Percentiles rank a stretch among this genome's conserved stretches.
phyloP scores from a whole-genome alignment of 169 alveolate species.

The Amoebophrya sp. region DNA sequence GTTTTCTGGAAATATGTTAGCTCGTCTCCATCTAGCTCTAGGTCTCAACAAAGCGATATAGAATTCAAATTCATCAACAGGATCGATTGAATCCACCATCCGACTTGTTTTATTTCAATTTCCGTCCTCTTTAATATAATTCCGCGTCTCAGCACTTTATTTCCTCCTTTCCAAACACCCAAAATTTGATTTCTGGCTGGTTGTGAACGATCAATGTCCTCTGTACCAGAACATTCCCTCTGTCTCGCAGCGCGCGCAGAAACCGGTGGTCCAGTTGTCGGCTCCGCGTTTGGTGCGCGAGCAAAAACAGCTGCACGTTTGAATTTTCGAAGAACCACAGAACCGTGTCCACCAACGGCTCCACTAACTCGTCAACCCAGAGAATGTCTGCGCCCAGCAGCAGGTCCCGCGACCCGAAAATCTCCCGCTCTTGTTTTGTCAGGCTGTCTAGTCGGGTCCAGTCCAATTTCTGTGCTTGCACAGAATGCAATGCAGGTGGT shows the following conservation, averaged over 20 bases:
- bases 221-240: background rate
- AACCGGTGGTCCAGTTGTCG: background rate
- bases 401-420: background rate
- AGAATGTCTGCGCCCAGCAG: background rate
- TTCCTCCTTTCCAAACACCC: background rate
- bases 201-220: background rate
- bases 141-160: no score
- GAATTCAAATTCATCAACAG: no score
- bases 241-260: background rate
- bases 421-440: background rate
- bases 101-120: no score
- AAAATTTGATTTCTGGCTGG: background rate
- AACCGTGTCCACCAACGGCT: background rate
- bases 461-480: no score
- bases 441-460: no score
- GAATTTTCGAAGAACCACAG: background rate
- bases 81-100: no score
- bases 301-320: background rate
- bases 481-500: no score
- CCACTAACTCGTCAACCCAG: background rate
- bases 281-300: background rate
- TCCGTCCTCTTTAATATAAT: no score
- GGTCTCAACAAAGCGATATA: no score
- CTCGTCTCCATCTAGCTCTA: no score
- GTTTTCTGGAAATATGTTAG: no score